These are phyloP conservation scores for Tylopilus sp. DNA, from an alignment of 1,284 basidiomycete genomes.

Conservation along the genomic window DNA sequence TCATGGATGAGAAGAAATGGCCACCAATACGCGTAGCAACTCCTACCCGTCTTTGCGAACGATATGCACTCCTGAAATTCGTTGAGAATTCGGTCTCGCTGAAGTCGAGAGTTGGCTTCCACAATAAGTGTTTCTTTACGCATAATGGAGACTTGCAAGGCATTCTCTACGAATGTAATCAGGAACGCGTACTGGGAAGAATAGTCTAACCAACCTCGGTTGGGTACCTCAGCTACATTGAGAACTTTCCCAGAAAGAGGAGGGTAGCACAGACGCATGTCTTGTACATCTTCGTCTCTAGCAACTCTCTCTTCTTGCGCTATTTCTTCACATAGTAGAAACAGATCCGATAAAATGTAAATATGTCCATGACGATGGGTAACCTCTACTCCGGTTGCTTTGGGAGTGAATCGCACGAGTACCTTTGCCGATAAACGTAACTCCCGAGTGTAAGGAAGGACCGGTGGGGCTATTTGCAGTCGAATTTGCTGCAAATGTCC, in stretches of 20 bases:
- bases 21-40: background rate
- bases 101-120: conserved; percentile 57
- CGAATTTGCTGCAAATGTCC: conserved; percentile 67
- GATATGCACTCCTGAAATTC: conserved; percentile 84
- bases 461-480: conserved; percentile 85
- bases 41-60: conserved; percentile 71
- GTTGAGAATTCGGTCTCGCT: conserved; percentile 65
- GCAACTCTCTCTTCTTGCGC: conserved; percentile 54
- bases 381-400: conserved; percentile 69
- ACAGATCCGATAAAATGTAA: conserved; percentile 89
- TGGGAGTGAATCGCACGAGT: conserved; percentile 75
- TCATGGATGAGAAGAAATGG: conserved; percentile 3
- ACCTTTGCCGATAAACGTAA: conserved; percentile 76
- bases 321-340: conserved; percentile 86
- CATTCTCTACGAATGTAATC: conserved; percentile 49
- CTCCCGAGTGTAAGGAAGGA: conserved; percentile 77
- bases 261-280: conserved; percentile 95
- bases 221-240: conserved; percentile 60
- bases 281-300: conserved; percentile 56
- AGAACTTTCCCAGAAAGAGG: conserved; percentile 95
- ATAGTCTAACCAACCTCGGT: conserved; percentile 44
- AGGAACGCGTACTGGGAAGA: conserved; percentile 11
- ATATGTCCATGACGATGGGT: conserved; percentile 78
- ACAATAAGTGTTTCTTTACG: conserved; percentile 82
- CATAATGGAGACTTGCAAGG: conserved; percentile 80